Conservation (phyloP, 2,329 filamentous ascomycete species). For the Ascochyta clinopodiicola region DNA sequence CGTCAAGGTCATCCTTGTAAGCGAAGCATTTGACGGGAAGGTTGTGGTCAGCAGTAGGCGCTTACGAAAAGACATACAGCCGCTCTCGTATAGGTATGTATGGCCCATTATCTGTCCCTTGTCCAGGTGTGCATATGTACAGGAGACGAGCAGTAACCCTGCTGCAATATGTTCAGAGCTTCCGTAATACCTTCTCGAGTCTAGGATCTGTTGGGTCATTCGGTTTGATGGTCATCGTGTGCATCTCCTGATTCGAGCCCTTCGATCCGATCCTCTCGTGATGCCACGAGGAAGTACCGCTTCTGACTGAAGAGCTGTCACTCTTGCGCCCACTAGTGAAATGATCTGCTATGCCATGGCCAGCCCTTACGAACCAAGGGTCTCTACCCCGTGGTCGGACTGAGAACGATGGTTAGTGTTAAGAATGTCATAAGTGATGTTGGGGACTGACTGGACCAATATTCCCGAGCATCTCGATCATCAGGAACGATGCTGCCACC, state of each 20-base stretch:
- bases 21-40: neutral
- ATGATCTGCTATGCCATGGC: slow-evolving; percentile 31
- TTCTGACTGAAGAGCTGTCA: slow-evolving; percentile 34
- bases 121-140: slow-evolving; percentile 1
- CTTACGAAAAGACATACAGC: too few species aligned
- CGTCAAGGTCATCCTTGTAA: neutral
- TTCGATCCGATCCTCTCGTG: slow-evolving; percentile 36
- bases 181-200: slow-evolving; percentile 37
- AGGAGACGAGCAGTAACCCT: slow-evolving; percentile 1
- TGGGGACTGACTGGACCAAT: slow-evolving; percentile 72
- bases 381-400: slow-evolving; percentile 42
- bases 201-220: slow-evolving; percentile 34
- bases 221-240: slow-evolving; percentile 34
- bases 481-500: slow-evolving; percentile 74
- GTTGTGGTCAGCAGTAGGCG: neutral
- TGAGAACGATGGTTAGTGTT: slow-evolving; percentile 25
- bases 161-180: neutral
- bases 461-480: slow-evolving; percentile 77
- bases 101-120: neutral
- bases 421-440: neutral
- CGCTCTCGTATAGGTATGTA: neutral
- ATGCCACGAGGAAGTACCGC: slow-evolving; percentile 31
- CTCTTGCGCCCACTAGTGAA: slow-evolving; percentile 25
- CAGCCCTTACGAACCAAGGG: slow-evolving; percentile 44
- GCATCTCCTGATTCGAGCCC: slow-evolving; percentile 37